Percentiles rank a stretch among this genome's conserved stretches.
phyloP scores from a whole-genome alignment of 2,329 filamentous ascomycete genomes.

The Verticillium dahliae region DNA sequence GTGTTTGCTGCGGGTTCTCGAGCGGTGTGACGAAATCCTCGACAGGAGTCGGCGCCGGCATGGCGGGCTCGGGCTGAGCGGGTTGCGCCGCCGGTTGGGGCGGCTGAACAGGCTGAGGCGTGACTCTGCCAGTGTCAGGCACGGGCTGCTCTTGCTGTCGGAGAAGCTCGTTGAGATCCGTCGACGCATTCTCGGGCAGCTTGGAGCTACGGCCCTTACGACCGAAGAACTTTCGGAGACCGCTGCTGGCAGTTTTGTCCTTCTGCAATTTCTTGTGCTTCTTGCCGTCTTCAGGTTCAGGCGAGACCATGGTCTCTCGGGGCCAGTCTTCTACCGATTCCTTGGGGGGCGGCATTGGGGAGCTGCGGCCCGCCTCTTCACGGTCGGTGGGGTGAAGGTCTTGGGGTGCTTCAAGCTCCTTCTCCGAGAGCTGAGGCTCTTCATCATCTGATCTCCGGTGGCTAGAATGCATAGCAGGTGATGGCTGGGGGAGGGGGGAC shows the following conservation, averaged over 20 bases:
- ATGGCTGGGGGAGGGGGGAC: slow-evolving; percentile 16
- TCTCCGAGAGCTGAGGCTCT: slow-evolving; percentile 24
- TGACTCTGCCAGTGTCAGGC: slow-evolving; percentile 13
- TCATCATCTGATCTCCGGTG: slow-evolving; percentile 8
- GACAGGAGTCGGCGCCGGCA: slow-evolving; percentile 10
- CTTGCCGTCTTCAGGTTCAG: slow-evolving; percentile 36
- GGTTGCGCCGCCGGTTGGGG: slow-evolving; percentile 8
- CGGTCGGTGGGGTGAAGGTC: slow-evolving; percentile 29
- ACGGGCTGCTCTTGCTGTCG: slow-evolving; percentile 24
- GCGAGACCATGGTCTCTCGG: slow-evolving; percentile 30
- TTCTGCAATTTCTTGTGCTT: slow-evolving; percentile 50
- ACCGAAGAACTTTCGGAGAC: slow-evolving; percentile 60
- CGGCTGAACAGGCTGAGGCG: slow-evolving; percentile 13
- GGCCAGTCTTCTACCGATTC: slow-evolving; percentile 23
- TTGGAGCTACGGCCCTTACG: slow-evolving; percentile 54
- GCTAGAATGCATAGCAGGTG: slow-evolving; percentile 5
- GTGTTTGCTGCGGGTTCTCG: slow-evolving; percentile 9
- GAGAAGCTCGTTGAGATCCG: slow-evolving; percentile 45
- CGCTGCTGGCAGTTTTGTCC: slow-evolving; percentile 34
- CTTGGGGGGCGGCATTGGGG: slow-evolving; percentile 30
- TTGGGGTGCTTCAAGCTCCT: slow-evolving; percentile 25
- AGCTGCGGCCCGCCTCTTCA: slow-evolving; percentile 21
- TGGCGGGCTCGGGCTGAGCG: slow-evolving; percentile 8
- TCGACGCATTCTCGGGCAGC: slow-evolving; percentile 45
- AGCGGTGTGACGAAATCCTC: slow-evolving; percentile 10